Evolutionary conservation across 192 early-diverging fungal genomes (phyloP), one percentile per base, ranked within the genome.

Genomic region (Backusella westeae): DNA sequence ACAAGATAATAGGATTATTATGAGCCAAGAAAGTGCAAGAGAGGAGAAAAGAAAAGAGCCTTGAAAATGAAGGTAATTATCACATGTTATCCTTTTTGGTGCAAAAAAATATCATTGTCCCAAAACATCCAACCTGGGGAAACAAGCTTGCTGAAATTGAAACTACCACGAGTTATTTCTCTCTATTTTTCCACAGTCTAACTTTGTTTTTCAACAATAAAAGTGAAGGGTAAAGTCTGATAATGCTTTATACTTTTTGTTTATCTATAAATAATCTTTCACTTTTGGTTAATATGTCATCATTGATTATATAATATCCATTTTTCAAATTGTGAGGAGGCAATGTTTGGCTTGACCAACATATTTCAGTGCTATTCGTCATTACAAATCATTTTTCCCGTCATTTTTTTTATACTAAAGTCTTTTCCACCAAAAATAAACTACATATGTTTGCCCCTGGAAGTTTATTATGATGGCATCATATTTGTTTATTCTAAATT

Each of bases 81-180:
- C 68, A 69, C 68, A 69, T 69, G 68, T 10, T 69, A 69, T 69
- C 68, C 68, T 23, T 69, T 38, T 69, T 69, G 34, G 68, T 35
- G 34, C 17, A 41, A 69, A 23, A 69, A 36, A 69, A 69, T 35
- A 69, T 69, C 68, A 69, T 69, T 41, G 10, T 39, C 34, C 34
- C 34, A 36, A 35, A 35, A 41, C 34, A n/a, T 39, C 4, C 56
- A 26, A 29, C 68, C 68, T 19, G 68, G 68, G 68, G 68, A 41
- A 69, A 69, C 19, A 38, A 12, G 26, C 19, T 49, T 49, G 23
- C 21, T 63, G 21, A 23, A 63, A 14, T 26, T 14, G 8, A 29
- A 63, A 29, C 26, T 63, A 63, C 21, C 56, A 63, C 56, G 56
- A 63, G 56, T 29, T 63, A 29, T 26, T 63, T 29, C 21, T 29